Evolutionary conservation across 352 stramenopile genomes (phyloP).

Genomic region (Phytophthora fragariaefolia): DNA sequence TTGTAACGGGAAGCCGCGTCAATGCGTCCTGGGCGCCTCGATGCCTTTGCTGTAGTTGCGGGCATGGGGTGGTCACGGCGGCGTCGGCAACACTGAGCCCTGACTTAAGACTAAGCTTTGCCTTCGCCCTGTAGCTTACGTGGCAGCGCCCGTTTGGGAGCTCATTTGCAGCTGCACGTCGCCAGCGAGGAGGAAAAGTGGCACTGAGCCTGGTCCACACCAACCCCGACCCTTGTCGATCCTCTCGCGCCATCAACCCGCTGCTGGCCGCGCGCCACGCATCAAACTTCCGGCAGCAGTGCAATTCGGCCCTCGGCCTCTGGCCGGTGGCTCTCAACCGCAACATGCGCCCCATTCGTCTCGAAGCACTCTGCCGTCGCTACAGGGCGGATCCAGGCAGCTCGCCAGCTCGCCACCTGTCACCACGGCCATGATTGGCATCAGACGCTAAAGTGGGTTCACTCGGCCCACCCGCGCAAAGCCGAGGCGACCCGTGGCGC

Average conservation of each 20-base stretch:
- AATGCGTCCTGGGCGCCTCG: neutral
- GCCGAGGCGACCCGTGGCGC: neutral
- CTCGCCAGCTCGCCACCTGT: constrained; percentile 32
- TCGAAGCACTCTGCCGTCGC: too few species aligned
- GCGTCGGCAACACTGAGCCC: neutral
- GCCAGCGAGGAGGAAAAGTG: constrained; percentile 32
- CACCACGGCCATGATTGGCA: constrained; percentile 13
- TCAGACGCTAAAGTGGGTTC: constrained; percentile 29
- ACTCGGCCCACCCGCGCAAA: constrained; percentile 24
- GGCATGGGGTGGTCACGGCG: neutral
- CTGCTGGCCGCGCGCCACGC: constrained; percentile 23
- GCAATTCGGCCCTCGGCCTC: constrained; percentile 3
- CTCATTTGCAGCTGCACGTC: constrained; percentile 32
- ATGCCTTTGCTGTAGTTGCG: neutral
- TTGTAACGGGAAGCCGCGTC: constrained; percentile 25
- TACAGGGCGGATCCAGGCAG: too few species aligned
- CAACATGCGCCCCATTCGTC: too few species aligned
- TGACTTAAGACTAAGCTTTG: neutral
- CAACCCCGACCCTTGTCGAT: neutral
- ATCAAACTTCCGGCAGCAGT: neutral
- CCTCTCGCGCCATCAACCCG: constrained; percentile 3
- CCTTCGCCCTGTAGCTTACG: neutral
- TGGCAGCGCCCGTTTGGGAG: constrained; percentile 8
- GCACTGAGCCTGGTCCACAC: constrained; percentile 3
- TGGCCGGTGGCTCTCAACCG: too few species aligned